Conservation (phyloP, 192 early-diverging fungal species). For the Geosiphon pyriformis region DNA sequence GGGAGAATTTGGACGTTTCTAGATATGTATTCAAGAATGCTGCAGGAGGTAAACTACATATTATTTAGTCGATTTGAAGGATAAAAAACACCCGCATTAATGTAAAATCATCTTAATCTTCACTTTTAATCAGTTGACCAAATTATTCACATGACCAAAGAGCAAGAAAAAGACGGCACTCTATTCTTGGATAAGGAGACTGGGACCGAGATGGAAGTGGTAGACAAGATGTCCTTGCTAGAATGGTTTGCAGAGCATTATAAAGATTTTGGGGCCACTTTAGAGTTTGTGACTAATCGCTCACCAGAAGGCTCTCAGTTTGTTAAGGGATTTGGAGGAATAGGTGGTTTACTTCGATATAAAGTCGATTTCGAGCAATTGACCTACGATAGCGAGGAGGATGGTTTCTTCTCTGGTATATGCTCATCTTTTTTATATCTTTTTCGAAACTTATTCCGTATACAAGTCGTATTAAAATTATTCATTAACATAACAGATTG, state of each 20-base stretch:
- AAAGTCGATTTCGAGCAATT: conserved; percentile 79
- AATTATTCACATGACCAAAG: conserved; percentile 72
- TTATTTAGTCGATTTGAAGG: neutral
- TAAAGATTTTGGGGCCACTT: conserved; percentile 88
- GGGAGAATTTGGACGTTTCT: conserved; percentile 85
- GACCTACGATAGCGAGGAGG: conserved; percentile 56
- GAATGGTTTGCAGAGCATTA: conserved; percentile 99
- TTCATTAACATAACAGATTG: conserved; percentile 34
- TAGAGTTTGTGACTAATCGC: conserved; percentile 95
- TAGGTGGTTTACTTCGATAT: conserved; percentile 94
- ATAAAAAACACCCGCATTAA: too few species aligned
- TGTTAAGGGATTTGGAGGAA: conserved; percentile 98
- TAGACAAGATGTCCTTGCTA: conserved; percentile 75
- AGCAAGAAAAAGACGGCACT: conserved; percentile 75
- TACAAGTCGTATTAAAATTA: conserved; percentile 1
- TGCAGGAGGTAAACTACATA: conserved; percentile 38
- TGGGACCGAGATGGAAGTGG: conserved; percentile 74
- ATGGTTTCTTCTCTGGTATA: conserved; percentile 56
- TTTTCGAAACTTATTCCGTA: neutral
- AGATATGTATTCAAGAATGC: conserved; percentile 78
- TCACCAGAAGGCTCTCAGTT: conserved; percentile 97
- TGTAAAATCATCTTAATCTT: neutral
- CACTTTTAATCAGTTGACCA: conserved; percentile 38
- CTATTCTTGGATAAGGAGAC: conserved; percentile 64
- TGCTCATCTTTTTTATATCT: neutral